Conservation (phyloP, 345 rosid species). For the Clarkia xantiana region DNA sequence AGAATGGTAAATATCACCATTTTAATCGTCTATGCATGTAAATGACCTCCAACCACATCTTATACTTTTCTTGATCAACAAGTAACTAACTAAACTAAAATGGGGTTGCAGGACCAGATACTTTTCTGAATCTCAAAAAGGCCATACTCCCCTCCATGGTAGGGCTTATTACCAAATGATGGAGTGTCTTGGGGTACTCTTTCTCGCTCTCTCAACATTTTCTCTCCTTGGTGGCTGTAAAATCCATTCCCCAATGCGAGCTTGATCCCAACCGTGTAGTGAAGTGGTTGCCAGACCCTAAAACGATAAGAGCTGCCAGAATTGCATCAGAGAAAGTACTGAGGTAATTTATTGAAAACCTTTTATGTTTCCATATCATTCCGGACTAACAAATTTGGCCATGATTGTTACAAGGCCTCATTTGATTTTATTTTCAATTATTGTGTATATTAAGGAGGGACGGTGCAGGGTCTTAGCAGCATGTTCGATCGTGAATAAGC, state of each 20-base stretch:
- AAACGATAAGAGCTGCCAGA: constrained; percentile 60
- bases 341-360: constrained; percentile 27
- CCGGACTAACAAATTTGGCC: not conserved
- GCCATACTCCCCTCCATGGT: constrained; percentile 96
- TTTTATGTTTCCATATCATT: not conserved
- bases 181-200: constrained; percentile 95
- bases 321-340: constrained; percentile 71
- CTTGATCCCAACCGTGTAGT: constrained; percentile 58
- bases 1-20: constrained; percentile 45
- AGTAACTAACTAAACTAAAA: not conserved
- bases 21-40: not conserved
- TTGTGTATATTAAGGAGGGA: constrained; percentile 9
- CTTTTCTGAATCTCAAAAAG: constrained; percentile 88
- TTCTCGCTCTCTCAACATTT: constrained; percentile 3
- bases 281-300: constrained; percentile 55
- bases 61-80: constrained; percentile 5
- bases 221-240: not conserved
- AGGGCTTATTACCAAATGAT: constrained; percentile 98
- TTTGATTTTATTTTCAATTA: not conserved
- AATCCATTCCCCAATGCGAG: constrained; percentile 91
- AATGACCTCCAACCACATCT: not conserved
- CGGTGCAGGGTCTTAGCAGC: constrained; percentile 12
- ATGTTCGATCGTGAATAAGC: constrained; percentile 12
- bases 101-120: constrained; percentile 71
- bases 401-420: too few relatives aligned